These are phyloP conservation scores for Pichia sp. DNA, from an alignment of 1,139 yeast genomes.

Conservation along the genomic window DNA sequence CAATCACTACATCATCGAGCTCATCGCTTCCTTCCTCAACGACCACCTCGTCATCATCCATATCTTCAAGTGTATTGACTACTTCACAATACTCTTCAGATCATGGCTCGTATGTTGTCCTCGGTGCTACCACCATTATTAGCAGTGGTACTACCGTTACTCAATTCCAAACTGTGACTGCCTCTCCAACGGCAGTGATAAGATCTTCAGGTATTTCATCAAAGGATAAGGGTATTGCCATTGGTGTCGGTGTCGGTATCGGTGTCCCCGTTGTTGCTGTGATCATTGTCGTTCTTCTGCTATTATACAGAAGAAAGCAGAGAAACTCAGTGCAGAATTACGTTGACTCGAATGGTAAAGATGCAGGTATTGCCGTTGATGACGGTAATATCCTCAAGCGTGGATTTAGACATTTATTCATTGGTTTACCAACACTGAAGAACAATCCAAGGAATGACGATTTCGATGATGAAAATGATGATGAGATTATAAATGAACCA, in stretches of 20 bases:
- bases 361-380: conserved; percentile 24
- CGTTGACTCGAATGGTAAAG: conserved; percentile 29
- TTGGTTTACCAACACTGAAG: conserved; percentile 18
- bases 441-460: conserved; percentile 15
- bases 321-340: conserved; percentile 17
- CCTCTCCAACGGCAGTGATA: conserved; percentile 11
- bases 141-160: conserved; percentile 14
- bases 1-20: conserved; percentile 1
- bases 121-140: conserved; percentile 13
- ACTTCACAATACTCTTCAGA: conserved; percentile 8
- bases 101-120: conserved; percentile 10
- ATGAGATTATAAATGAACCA: conserved; percentile 7
- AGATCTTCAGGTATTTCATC: conserved; percentile 31
- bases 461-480: conserved; percentile 21
- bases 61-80: conserved; percentile 12
- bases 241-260: conserved; percentile 40
- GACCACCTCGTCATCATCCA: conserved; percentile 5
- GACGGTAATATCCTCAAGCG: conserved; percentile 19
- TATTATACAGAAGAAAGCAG: conserved; percentile 19
- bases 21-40: conserved; percentile 3
- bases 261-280: conserved; percentile 28
- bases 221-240: conserved; percentile 38
- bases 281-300: conserved; percentile 14
- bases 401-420: conserved; percentile 16
- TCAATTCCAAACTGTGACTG: conserved; percentile 13